phyloP scores from a whole-genome alignment of 2,329 filamentous ascomycete species.

The Botrytis squamosa region DNA sequence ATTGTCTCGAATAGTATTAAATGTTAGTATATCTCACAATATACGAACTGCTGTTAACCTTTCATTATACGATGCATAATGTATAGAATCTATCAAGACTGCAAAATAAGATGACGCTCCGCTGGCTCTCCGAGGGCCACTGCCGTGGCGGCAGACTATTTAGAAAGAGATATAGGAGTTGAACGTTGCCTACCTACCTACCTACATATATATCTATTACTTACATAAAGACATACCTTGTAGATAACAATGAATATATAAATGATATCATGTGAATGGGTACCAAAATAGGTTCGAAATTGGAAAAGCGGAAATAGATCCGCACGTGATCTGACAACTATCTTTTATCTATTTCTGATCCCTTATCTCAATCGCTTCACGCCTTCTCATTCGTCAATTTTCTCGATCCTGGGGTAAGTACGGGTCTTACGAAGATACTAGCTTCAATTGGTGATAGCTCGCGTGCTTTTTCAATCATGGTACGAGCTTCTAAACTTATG shows the following conservation, averaged over 20 bases:
- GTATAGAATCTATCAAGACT: not conserved
- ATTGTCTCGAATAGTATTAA: not conserved
- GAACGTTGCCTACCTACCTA: not conserved
- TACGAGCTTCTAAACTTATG: not conserved
- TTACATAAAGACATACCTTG: not conserved
- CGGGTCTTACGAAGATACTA: not conserved
- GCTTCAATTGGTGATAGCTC: slow-evolving; percentile 5
- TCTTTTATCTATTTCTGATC: not conserved
- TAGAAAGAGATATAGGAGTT: not conserved
- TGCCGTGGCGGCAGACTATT: not conserved
- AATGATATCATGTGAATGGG: not conserved
- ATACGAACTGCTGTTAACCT: not conserved
- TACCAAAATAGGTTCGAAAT: not conserved
- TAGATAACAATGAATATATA: not conserved
- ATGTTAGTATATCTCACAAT: not conserved
- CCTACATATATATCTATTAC: too few species aligned
- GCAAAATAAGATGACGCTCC: not conserved
- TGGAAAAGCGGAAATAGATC: not conserved
- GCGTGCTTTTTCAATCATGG: slow-evolving; percentile 13
- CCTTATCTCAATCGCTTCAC: not conserved
- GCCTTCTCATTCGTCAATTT: not conserved
- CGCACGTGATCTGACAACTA: not conserved
- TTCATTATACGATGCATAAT: not conserved
- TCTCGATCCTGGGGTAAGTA: not conserved
- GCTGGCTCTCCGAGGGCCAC: not conserved